Conservation (phyloP, 805 yeast genomes). For the Cyberlindnera subsufficiens region DNA sequence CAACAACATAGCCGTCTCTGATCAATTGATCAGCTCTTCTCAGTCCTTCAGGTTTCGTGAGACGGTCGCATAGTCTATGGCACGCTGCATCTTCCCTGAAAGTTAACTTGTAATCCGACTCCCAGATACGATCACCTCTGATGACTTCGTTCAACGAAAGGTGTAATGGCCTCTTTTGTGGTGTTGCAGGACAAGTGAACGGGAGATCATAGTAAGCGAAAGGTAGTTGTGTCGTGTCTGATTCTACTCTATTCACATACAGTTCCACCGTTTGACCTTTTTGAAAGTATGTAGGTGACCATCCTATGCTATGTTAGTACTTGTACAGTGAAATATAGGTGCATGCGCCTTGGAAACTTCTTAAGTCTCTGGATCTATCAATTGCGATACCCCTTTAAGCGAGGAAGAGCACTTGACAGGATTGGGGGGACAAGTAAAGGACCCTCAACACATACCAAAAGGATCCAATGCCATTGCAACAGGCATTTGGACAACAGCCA, state of each 20-base stretch:
- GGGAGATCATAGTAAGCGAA: conserved; percentile 72
- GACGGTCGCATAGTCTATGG: conserved; percentile 59
- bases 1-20: conserved; percentile 65
- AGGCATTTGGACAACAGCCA: conserved; percentile 4
- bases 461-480: conserved; percentile 16
- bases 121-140: conserved; percentile 76
- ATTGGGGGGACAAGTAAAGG: too few relatives aligned
- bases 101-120: conserved; percentile 58
- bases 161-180: conserved; percentile 50
- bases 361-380: neutral
- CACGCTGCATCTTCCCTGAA: conserved; percentile 68
- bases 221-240: conserved; percentile 73
- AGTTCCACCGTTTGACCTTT: conserved; percentile 61
- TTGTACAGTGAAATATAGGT: neutral
- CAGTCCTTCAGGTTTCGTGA: conserved; percentile 45
- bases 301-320: conserved; percentile 20
- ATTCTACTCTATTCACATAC: conserved; percentile 70
- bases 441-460: conserved; percentile 15
- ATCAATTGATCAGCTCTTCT: conserved; percentile 56
- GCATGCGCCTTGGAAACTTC: neutral
- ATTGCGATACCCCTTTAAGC: neutral
- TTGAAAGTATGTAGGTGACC: conserved; percentile 32
- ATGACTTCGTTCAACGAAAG: conserved; percentile 72
- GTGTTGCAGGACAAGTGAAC: conserved; percentile 69
- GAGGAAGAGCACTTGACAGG: too few relatives aligned